These are phyloP conservation scores for Vanrija pseudolonga DNA, from an alignment of 1,284 basidiomycete species.

Conservation along the genomic window DNA sequence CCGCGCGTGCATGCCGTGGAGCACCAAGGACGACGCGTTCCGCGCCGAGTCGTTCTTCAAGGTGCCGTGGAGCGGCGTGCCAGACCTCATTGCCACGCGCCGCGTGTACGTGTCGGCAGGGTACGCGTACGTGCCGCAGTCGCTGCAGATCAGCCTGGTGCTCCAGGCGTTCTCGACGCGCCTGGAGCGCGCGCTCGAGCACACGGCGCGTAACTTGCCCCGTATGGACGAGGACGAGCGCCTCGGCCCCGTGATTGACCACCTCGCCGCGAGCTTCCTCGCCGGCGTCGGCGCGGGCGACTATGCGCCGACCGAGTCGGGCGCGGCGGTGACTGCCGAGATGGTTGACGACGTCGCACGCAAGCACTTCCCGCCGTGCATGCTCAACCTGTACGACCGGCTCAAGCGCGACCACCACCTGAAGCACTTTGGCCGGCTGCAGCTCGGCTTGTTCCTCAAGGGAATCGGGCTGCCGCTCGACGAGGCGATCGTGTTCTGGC, in stretches of 20 bases:
- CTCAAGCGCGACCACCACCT: slow-evolving; percentile 77
- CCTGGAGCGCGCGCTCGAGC: slow-evolving; percentile 76
- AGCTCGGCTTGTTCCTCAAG: slow-evolving; percentile 95
- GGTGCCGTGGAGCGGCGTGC: slow-evolving; percentile 79
- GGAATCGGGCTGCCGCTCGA: slow-evolving; percentile 90
- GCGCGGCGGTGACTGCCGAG: slow-evolving; percentile 72
- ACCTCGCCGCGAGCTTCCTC: slow-evolving; percentile 90
- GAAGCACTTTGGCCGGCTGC: slow-evolving; percentile 86
- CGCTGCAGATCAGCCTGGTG: slow-evolving; percentile 80
- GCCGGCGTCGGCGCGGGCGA: slow-evolving; percentile 64
- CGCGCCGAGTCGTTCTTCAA: slow-evolving; percentile 52
- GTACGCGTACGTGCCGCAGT: slow-evolving; percentile 82
- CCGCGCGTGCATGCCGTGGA: slow-evolving; percentile 32
- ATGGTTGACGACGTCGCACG: slow-evolving; percentile 86
- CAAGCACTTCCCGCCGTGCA: slow-evolving; percentile 93
- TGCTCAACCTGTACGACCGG: slow-evolving; percentile 83
- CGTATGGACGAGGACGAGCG: slow-evolving; percentile 95
- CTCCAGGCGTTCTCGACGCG: slow-evolving; percentile 78
- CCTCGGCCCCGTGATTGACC: slow-evolving; percentile 82
- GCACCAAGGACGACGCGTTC: slow-evolving; percentile 46
- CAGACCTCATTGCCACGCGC: slow-evolving; percentile 84
- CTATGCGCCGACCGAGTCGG: slow-evolving; percentile 50
- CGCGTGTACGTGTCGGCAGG: slow-evolving; percentile 75
- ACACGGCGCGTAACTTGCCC: slow-evolving; percentile 82
- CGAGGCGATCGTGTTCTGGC: slow-evolving; percentile 92